A percentile compares a stretch with the other conserved stretches of the same genome.
These are phyloP conservation scores for Candida pseudoviswanathii DNA, from an alignment of 1,139 yeast genomes.

Conservation along the genomic window DNA sequence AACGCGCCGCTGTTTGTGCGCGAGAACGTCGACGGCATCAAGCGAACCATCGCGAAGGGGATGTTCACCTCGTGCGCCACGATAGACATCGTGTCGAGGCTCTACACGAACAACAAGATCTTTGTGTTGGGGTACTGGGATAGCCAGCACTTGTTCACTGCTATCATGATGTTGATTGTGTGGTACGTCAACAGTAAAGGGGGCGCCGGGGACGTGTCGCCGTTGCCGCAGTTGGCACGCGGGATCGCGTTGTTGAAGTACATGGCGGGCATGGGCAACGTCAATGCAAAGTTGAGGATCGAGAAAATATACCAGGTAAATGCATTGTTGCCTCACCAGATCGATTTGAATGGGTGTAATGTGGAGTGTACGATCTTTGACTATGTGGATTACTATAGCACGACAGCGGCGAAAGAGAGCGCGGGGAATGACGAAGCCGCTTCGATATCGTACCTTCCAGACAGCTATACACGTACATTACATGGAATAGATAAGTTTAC, in stretches of 20 bases:
- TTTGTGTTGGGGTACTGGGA: slow-evolving; percentile 56
- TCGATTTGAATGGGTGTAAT: slow-evolving; percentile 18
- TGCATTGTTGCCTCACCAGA: slow-evolving; percentile 15
- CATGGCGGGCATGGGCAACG: slow-evolving; percentile 46
- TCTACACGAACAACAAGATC: slow-evolving; percentile 37
- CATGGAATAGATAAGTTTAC: slow-evolving; percentile 8
- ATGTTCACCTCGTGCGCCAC: slow-evolving; percentile 43
- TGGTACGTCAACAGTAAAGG: slow-evolving; percentile 31
- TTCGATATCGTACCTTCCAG: slow-evolving; percentile 12
- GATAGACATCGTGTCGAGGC: slow-evolving; percentile 38
- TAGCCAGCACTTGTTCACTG: slow-evolving; percentile 50
- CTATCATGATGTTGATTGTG: slow-evolving; percentile 44
- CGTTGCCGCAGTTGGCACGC: slow-evolving; percentile 26
- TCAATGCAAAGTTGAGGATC: slow-evolving; percentile 39
- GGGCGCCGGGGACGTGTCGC: slow-evolving; percentile 12
- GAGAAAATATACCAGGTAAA: slow-evolving; percentile 25
- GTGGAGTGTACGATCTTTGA: slow-evolving; percentile 8
- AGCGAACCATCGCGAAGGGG: slow-evolving; percentile 39
- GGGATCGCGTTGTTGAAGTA: slow-evolving; percentile 38
- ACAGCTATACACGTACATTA: slow-evolving; percentile 10
- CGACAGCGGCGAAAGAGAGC: neutral
- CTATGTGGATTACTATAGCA: slow-evolving; percentile 8
- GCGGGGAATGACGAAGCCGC: slow-evolving; percentile 2
- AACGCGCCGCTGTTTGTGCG: slow-evolving; percentile 23
- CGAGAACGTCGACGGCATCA: slow-evolving; percentile 28